Evolutionary conservation across 805 yeast genomes (phyloP).

Genomic region (Wickerhamiella qilinensis): DNA sequence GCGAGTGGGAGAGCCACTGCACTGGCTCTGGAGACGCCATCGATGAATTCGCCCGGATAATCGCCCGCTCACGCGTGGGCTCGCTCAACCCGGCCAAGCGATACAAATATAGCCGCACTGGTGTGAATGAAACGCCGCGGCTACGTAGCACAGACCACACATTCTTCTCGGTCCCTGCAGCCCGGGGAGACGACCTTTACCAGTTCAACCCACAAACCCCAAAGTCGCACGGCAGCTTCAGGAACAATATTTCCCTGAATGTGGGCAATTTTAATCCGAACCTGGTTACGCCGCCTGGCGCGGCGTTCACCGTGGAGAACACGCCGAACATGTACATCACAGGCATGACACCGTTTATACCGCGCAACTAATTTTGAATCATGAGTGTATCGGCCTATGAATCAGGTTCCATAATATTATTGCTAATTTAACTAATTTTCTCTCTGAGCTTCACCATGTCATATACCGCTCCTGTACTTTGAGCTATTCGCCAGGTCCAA

Average conservation of each 20-base stretch:
- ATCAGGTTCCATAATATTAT: too few relatives aligned
- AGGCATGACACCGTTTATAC: conserved; percentile 17
- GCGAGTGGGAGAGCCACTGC: background rate
- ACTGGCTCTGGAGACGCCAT: conserved; percentile 11
- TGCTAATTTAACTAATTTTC: too few relatives aligned
- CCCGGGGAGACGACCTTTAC: background rate
- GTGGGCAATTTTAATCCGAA: conserved; percentile 4
- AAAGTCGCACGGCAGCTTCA: background rate
- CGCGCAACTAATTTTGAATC: conserved; percentile 3
- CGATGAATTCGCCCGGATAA: conserved; percentile 14
- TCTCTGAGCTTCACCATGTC: too few relatives aligned
- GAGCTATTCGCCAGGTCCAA: too few relatives aligned
- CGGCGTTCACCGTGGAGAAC: conserved; percentile 11
- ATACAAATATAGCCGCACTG: background rate
- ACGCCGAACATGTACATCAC: conserved; percentile 9
- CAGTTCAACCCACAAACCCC: background rate
- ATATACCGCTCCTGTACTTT: too few relatives aligned
- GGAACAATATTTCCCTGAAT: conserved; percentile 1
- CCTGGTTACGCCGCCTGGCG: conserved; percentile 15
- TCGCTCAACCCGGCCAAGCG: background rate
- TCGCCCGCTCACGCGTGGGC: conserved; percentile 10
- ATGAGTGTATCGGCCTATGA: background rate
- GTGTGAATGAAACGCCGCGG: background rate
- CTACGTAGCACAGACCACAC: background rate
- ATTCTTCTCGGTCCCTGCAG: background rate